phyloP scores from a whole-genome alignment of 2,329 filamentous ascomycete species.

The Ophiostoma sp. region DNA sequence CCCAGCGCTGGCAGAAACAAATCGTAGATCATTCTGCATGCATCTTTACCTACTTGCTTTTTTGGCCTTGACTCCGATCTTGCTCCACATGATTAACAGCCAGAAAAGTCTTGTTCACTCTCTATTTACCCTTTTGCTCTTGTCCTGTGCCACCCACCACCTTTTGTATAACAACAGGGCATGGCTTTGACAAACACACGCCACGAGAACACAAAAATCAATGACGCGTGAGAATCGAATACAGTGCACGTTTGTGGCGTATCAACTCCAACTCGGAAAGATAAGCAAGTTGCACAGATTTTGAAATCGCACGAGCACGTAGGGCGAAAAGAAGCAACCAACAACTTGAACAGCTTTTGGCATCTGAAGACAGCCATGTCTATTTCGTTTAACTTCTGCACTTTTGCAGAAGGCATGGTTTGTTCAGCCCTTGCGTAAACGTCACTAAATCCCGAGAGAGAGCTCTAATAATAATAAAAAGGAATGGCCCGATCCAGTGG shows the following conservation, averaged over 20 bases:
- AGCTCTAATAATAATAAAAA: background rate
- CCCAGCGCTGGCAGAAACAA: background rate
- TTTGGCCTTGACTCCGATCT: background rate
- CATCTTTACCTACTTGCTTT: background rate
- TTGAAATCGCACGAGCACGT: background rate
- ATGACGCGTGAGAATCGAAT: background rate
- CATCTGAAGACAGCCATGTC: background rate
- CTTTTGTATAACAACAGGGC: background rate
- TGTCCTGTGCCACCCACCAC: background rate
- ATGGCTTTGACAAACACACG: background rate
- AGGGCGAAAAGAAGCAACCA: background rate
- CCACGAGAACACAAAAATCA: background rate
- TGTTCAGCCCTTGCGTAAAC: background rate
- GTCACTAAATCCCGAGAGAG: background rate
- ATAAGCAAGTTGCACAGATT: background rate
- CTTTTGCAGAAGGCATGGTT: background rate
- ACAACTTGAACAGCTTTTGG: too few relatives aligned
- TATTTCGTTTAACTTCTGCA: background rate
- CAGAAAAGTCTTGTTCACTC: background rate
- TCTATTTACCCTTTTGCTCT: background rate
- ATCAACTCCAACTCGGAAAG: background rate
- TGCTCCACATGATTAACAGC: background rate
- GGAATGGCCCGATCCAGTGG: background rate
- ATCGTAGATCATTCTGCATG: slow-evolving; percentile 9
- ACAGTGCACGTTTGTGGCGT: background rate